Base-by-base conservation (phyloP, 768 basidiomycete species). In the Sarcodon sp. region DNA sequence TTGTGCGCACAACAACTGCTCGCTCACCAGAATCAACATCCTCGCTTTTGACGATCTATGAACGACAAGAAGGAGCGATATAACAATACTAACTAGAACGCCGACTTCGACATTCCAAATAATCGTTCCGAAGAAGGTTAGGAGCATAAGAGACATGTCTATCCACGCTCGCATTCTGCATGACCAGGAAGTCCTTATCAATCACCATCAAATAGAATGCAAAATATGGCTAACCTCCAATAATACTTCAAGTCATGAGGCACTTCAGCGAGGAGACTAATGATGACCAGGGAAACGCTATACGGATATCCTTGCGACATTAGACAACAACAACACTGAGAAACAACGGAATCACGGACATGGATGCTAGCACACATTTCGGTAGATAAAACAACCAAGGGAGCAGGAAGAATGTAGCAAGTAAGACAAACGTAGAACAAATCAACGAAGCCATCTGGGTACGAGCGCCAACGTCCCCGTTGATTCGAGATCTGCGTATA, bases 51-150 rank as follows among this genome's bases (percentile, higher is more conserved):
- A 91, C 1, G 91, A 91, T 34, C 89, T 82, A 54, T 83, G 82
- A 4, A 98, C 87, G 43, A 96, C 89, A 33, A 98, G 72, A 0
- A 97, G 67, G 36, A 98, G 72, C 33, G 91, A 91, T 49, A 92
- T 78, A 37, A 91, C 79, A 53, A 97, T 69, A 53, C 87, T 87
- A 54, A 87, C 80, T n/a, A 86, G 77, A 38, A 98, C 80, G 11
- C 94, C 94, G 47, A 89, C 80, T 69, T 98, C 92, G 48, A 98
- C 80, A 54, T 84, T 81, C 80, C 89, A 92, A 18, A 96, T 63
- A 48, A 96, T 79, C 2, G 90, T 91, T 47, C 88, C 76, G 52
- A 82, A 56, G 64, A 98, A 96, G 0, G 96, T 97, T 46, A 92
- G 72, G 16, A 69, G 66, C 85, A 97, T 91, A 57, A 98, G 76